Evolutionary conservation across 257 asterid species (phyloP).

Genomic region (Gardenia jasminoides): DNA sequence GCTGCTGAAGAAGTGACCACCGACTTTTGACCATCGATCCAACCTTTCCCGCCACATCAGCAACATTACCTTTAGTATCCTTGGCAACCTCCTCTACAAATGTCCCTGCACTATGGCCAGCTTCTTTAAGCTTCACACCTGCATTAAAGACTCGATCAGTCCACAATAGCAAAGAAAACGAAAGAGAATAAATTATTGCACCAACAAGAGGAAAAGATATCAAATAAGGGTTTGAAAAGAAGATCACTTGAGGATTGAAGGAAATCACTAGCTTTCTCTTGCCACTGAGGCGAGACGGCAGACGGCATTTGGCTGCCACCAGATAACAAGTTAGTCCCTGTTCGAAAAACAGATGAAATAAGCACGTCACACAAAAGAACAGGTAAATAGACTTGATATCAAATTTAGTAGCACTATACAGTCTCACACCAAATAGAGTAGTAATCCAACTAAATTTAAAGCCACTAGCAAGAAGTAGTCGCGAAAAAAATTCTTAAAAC

Average conservation of each 20-base stretch:
- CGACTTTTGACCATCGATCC: conserved; percentile 79
- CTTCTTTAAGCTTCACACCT: conserved; percentile 89
- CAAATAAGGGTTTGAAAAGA: background rate
- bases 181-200: background rate
- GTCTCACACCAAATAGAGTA: background rate
- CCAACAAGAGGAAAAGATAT: background rate
- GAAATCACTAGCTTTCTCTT: conserved; percentile 78
- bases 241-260: conserved; percentile 75
- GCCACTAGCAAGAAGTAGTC: background rate
- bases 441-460: background rate
- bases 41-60: conserved; percentile 78
- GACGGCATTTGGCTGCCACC: conserved; percentile 61
- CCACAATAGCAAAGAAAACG: conserved; percentile 1
- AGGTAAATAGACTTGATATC: background rate
- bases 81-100: conserved; percentile 84
- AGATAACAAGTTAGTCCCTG: conserved; percentile 10
- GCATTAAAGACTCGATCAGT: conserved; percentile 13
- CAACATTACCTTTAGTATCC: conserved; percentile 85
- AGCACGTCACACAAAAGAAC: conserved; percentile 1
- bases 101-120: conserved; percentile 74
- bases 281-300: conserved; percentile 77
- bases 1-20: conserved; percentile 85
- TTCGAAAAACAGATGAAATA: background rate
- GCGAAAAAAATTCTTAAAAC: background rate
- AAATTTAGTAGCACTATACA: background rate